These are phyloP conservation scores for Pseudogymnoascus sp. DNA, from an alignment of 2,329 filamentous ascomycete genomes.

Conservation along the genomic window DNA sequence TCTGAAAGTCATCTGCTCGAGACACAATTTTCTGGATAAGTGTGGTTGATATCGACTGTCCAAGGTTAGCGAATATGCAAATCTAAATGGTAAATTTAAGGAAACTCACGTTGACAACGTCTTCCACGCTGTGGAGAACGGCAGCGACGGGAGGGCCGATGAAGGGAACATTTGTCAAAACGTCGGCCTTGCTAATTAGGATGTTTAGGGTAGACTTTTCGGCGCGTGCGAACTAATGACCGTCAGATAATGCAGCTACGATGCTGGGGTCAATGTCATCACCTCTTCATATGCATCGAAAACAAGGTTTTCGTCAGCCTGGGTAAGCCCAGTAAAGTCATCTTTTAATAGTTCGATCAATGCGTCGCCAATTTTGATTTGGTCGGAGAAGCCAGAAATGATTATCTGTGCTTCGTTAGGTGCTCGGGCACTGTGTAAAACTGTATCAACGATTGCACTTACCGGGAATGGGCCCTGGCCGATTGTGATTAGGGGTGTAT, in stretches of 20 bases:
- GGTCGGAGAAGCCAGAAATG: neutral
- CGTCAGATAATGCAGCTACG: neutral
- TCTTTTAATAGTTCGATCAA: neutral
- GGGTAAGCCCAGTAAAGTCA: neutral
- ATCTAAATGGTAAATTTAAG: neutral
- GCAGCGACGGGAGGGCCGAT: slow-evolving; percentile 25
- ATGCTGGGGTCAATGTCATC: neutral
- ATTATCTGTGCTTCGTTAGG: neutral
- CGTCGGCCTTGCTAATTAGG: slow-evolving; percentile 30
- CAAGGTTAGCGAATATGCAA: neutral
- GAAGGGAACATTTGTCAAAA: slow-evolving; percentile 24
- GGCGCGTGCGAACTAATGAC: slow-evolving; percentile 23
- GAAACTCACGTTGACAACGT: slow-evolving; percentile 23
- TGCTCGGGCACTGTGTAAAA: neutral
- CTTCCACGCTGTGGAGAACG: slow-evolving; percentile 24
- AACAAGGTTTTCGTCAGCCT: neutral
- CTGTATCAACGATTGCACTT: neutral
- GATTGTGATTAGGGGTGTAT: neutral
- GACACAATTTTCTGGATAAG: neutral
- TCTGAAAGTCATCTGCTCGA: neutral
- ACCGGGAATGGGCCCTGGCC: neutral
- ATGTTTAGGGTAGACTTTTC: slow-evolving; percentile 30
- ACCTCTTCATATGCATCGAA: neutral
- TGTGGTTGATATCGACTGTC: neutral
- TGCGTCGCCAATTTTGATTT: neutral